A percentile compares a stretch with the other conserved stretches of the same genome.
phyloP scores from a whole-genome alignment of 371 early-diverging fungal species.

The Actinomucor elegans region DNA sequence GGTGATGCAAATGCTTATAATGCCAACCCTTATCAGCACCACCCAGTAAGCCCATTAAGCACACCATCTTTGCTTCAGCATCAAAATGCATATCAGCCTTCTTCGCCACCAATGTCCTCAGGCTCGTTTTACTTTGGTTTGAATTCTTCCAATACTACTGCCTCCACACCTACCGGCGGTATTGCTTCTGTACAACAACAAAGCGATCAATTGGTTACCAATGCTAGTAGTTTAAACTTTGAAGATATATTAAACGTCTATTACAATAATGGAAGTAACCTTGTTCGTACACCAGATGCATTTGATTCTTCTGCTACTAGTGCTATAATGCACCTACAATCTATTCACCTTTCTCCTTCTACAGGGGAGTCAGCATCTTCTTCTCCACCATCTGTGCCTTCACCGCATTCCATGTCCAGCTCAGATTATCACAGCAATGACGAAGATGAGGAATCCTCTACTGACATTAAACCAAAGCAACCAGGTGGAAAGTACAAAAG shows the following conservation, averaged over 20 bases:
- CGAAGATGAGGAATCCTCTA: conserved; percentile 1
- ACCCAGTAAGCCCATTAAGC: background rate
- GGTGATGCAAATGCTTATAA: background rate
- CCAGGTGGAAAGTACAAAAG: background rate
- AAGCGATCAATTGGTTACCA: background rate
- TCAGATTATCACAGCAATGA: conserved; percentile 20
- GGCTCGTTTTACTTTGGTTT: conserved; percentile 9
- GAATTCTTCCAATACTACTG: background rate
- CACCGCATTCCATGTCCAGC: conserved; percentile 20
- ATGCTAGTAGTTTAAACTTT: conserved; percentile 32
- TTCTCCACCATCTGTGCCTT: conserved; percentile 10
- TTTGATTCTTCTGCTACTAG: background rate
- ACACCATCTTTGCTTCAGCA: conserved; percentile 12
- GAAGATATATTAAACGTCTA: conserved; percentile 27
- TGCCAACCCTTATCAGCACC: background rate
- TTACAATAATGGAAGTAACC: background rate
- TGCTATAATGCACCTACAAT: conserved; percentile 4
- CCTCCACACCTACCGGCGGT: conserved; percentile 4
- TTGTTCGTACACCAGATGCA: conserved; percentile 2
- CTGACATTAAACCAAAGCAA: background rate
- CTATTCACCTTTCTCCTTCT: conserved; percentile 6
- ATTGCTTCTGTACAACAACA: conserved; percentile 11
- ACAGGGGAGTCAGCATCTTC: background rate
- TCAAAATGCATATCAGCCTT: conserved; percentile 11
- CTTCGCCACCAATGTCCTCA: conserved; percentile 13